Conservation (phyloP, 768 basidiomycete genomes). For the Tephrocybe sp. region DNA sequence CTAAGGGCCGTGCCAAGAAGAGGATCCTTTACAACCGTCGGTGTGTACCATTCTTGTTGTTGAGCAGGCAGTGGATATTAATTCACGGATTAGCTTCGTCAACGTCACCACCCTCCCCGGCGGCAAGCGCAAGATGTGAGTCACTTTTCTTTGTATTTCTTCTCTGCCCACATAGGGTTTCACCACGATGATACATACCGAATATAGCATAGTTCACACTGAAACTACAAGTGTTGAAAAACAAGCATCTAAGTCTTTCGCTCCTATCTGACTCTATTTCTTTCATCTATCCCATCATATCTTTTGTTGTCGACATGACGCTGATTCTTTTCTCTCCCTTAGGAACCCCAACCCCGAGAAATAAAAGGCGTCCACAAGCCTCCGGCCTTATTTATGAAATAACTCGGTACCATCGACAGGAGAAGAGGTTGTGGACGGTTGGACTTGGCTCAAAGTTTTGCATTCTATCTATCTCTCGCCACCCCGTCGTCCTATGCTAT, state of each 20-base stretch:
- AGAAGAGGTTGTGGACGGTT: constrained; percentile 8
- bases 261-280: constrained; percentile 87
- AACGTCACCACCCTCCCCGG: constrained; percentile 90
- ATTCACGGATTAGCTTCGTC: constrained; percentile 67
- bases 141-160: constrained; percentile 23
- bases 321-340: constrained; percentile 14
- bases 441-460: constrained; percentile 2
- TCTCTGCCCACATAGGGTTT: constrained; percentile 1
- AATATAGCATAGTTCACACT: constrained; percentile 95
- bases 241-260: constrained; percentile 94
- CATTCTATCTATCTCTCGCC: background rate
- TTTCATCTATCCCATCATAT: constrained; percentile 16
- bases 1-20: constrained; percentile 98
- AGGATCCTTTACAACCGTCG: constrained; percentile 18
- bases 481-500: constrained; percentile 9
- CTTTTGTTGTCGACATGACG: constrained; percentile 1
- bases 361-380: constrained; percentile 32
- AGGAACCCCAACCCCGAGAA: constrained; percentile 73
- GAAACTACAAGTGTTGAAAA: constrained; percentile 83
- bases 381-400: background rate
- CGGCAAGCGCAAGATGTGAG: constrained; percentile 96
- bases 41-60: background rate
- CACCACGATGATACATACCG: constrained; percentile 53
- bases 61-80: background rate
- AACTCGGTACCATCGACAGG: constrained; percentile 1